Evolutionary conservation across 768 basidiomycete genomes (phyloP), one percentile per base, ranked within the genome.

Genomic region (Naganishia antarctica): DNA sequence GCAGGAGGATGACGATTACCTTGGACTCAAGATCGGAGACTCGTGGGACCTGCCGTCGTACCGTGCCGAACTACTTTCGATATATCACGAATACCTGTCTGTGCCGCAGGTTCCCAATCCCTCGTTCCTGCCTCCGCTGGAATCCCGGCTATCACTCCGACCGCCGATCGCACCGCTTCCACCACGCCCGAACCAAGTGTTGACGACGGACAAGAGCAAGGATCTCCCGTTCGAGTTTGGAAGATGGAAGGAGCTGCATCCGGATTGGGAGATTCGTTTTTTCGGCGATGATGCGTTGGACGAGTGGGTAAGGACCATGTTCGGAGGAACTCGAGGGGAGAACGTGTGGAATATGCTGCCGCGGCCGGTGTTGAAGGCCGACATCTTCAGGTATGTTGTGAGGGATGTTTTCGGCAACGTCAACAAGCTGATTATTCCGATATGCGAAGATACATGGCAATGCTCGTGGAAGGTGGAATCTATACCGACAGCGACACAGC

Each of bases 401-500:
- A n/a, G 12, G 18, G 15, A 18, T 1, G 43, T 25, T 18, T 23
- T n/a, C n/a, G n/a, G n/a, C n/a, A n/a, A n/a, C n/a, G n/a, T n/a
- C n/a, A n/a, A n/a, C n/a, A n/a, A n/a, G n/a, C n/a, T 48, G 44
- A 61, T 25, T n/a, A 26, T 31, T 6, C 26, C 51, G 43, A 13
- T 23, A 13, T 16, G 4, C 41, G 23, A 41, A 67, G 66, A 57
- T 72, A 72, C 50, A 70, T 72, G 66, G 69, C 67, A 7, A 67
- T 70, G 65, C 37, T 73, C 41, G 68, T 73, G 7, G 71, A 73
- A 65, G 71, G 71, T 23, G 71, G 71, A 3, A 73, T 73, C 18
- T 73, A 73, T 47, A 70, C 71, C 18, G 71, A 73, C 60, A 70
- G 70, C 62, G 64, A 65, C 29, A 65, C 49, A 0, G 64, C 48